Evolutionary conservation across 371 early-diverging fungal species (phyloP), one percentile per base, ranked within the genome.

Genomic region (Lichtheimia ornata): DNA sequence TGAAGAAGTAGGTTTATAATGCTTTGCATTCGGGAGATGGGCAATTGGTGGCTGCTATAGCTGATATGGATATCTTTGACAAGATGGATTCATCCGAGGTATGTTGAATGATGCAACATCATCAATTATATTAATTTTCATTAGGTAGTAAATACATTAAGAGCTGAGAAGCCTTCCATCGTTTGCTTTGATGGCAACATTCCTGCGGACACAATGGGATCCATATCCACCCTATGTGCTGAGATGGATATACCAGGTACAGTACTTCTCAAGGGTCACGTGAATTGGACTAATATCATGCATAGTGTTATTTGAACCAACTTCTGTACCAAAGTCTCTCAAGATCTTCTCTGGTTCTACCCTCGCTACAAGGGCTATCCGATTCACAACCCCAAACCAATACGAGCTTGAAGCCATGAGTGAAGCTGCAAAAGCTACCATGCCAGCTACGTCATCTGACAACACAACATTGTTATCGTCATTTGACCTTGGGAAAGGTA

Each of bases 291-390:
- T 35, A 35, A 35, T 11, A 11, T 35, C 35, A 35, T 35, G 35
- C 94, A 65, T 94, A 87, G 86, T 83, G 15, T 65, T 95, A 35
- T 96, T 94, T 68, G 97, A 97, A 60, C 96, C 97, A 0, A 97
- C 97, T 0, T 96, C 96, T 6, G 84, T 91, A 1, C 85, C 89
- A 14, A 97, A 97, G 64, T 87, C 91, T 14, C 60, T 76, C 1
- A 82, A 79, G 13, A 52, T 92, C 12, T 77, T 96, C 40, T 53
- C 45, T 43, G 67, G 35, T 51, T 63, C 65, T 15, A 15, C 49
- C 20, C 27, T 35, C 35, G 49, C 53, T 42, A 50, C 60, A 50
- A 56, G 64, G 47, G 54, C 74, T 45, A 52, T 91, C 27, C 62
- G 69, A 5, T 84, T 81, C 15, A 73, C 79, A 40, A 84, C 90